phyloP scores from a whole-genome alignment of 768 basidiomycete genomes.

The Pisolithus microcarpus region DNA sequence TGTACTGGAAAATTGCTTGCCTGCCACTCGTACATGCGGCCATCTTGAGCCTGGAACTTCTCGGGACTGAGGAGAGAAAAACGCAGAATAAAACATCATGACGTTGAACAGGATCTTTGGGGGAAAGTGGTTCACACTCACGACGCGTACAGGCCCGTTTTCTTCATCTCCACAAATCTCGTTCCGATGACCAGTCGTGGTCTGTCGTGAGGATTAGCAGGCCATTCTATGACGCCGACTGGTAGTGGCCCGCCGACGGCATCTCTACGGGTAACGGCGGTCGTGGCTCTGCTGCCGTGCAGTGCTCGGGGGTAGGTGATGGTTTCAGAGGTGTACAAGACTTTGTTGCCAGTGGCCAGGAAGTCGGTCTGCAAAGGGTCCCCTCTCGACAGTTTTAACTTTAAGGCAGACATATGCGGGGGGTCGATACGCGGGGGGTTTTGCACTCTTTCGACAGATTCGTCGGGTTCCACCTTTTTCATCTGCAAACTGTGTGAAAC shows the following conservation, averaged over 20 bases:
- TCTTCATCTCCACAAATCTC: constrained; percentile 19
- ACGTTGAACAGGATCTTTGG: background rate
- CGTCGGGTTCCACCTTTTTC: no score
- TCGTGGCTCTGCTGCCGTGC: constrained; percentile 9
- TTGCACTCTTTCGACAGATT: no score
- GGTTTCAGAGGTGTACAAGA: constrained; percentile 17
- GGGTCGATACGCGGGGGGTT: no score
- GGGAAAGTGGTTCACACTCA: constrained; percentile 2
- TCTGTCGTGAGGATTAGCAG: background rate
- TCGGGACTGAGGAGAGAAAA: no score
- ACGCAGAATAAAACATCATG: background rate
- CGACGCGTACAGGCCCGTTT: constrained; percentile 17
- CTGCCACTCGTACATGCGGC: constrained; percentile 23
- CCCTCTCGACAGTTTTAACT: constrained; percentile 16
- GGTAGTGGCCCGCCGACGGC: no score
- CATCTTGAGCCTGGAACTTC: constrained; percentile 17
- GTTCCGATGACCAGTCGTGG: constrained; percentile 19
- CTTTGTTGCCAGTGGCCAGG: constrained; percentile 3
- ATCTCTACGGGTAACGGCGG: no score
- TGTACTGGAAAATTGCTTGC: constrained; percentile 17
- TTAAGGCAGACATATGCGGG: background rate
- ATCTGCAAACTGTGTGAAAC: no score
- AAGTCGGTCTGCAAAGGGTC: constrained; percentile 24
- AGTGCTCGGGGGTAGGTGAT: background rate
- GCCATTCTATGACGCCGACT: no score